These are phyloP conservation scores for Phytopythium sindhum DNA, from an alignment of 352 stramenopile genomes.

Conservation along the genomic window DNA sequence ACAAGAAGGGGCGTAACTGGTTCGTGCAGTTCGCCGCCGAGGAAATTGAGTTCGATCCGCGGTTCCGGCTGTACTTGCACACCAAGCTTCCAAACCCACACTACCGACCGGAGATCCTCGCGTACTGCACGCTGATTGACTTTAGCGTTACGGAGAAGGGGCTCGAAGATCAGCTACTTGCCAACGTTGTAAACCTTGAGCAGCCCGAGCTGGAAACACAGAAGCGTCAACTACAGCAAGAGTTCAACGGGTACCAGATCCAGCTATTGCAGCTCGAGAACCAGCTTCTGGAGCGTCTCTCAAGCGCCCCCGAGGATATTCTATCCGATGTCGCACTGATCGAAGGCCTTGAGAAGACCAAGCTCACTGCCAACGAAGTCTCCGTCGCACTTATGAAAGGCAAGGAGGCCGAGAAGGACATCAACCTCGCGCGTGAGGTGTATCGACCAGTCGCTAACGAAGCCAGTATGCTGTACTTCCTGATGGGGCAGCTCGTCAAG, in stretches of 20 bases:
- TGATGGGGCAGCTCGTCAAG: constrained; percentile 86
- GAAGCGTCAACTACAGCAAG: constrained; percentile 84
- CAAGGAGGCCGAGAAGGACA: constrained; percentile 87
- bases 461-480: constrained; percentile 91
- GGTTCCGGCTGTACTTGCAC: constrained; percentile 89
- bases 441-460: constrained; percentile 88
- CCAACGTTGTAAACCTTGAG: constrained; percentile 88
- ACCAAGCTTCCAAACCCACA: constrained; percentile 92
- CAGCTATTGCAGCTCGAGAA: constrained; percentile 89
- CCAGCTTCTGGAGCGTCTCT: constrained; percentile 84
- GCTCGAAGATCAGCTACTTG: constrained; percentile 88
- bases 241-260: constrained; percentile 93
- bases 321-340: constrained; percentile 90
- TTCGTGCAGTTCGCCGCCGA: constrained; percentile 88
- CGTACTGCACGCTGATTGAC: constrained; percentile 93
- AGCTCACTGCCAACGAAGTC: constrained; percentile 88
- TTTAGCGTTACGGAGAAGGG: constrained; percentile 92
- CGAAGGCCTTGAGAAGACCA: constrained; percentile 90
- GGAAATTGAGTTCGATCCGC: constrained; percentile 86
- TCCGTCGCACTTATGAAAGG: constrained; percentile 74
- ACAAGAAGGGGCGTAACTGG: constrained; percentile 85
- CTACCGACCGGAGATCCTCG: constrained; percentile 89
- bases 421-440: constrained; percentile 90
- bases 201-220: constrained; percentile 87
- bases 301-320: constrained; percentile 92